Base-by-base conservation (phyloP, 1,284 basidiomycete species). In the Peniophora sp. region DNA sequence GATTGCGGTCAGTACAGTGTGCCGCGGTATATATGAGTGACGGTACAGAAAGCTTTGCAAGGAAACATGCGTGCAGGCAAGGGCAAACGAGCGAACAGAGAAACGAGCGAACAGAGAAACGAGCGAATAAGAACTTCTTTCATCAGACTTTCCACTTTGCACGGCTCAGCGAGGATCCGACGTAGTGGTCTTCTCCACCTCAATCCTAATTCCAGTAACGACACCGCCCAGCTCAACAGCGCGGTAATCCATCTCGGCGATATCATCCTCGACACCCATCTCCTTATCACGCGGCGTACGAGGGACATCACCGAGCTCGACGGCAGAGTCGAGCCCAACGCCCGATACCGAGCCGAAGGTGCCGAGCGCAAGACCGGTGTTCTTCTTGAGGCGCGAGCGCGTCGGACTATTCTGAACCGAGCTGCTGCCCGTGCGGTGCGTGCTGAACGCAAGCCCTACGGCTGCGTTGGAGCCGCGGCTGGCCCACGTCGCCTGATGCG, bases 291-390 rank as follows among this genome's bases (percentile, higher is more conserved):
- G n/a, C 38, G 19, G 38, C 8, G 19, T 34, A 77, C 70, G 25
- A 78, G 70, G 58, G 58, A 66, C 57, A 60, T 64, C 57, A 63
- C 79, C 69, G 35, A 77, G 72, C 59, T 77, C 50, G 52, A 57
- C 52, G 57, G 61, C 47, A 46, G 54, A 50, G 53, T 52, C 45
- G 47, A 63, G 58, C 22, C 51, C 59, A n/a, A 62, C 65, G 16
- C 62, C 60, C 25, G 61, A 75, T 45, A 85, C 78, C 60, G 76
- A 84, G 34, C 82, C 82, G 44, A 86, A 70, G 9, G 83, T 85
- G 53, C 80, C 85, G 50, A 87, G 70, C 54, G 87, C 70, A 39
- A 86, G 73, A 49, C 83, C 83, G 45, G 82, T 77, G 61, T 78
- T 69, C 24, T 73, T 75, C 36, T 16, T 47, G 53, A 6, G 47